phyloP scores from a whole-genome alignment of 2,329 filamentous ascomycete genomes.

The Colletotrichum sp. region DNA sequence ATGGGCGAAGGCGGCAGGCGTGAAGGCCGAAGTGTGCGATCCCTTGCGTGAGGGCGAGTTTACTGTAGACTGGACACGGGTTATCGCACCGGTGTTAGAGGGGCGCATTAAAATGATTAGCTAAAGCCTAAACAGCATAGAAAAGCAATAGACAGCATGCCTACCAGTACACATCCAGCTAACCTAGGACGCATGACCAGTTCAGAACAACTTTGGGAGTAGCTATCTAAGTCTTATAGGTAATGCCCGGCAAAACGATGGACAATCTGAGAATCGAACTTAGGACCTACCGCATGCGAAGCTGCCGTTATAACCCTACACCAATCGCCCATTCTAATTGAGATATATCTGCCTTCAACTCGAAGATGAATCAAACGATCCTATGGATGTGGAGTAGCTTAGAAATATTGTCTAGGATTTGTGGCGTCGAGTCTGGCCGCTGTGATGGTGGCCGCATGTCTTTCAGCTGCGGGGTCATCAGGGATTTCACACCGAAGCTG shows the following conservation, averaged over 20 bases:
- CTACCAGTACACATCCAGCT: background rate
- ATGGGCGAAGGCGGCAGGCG: conserved; percentile 73
- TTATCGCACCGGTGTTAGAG: conserved; percentile 79
- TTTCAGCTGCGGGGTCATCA: background rate
- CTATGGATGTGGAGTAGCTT: background rate
- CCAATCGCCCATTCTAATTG: background rate
- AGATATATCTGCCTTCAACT: accelerated
- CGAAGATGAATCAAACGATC: background rate
- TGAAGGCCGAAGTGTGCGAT: conserved; percentile 59
- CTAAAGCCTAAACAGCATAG: background rate
- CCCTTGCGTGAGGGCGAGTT: conserved; percentile 64
- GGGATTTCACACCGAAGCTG: background rate
- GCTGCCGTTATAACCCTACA: background rate
- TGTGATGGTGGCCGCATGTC: background rate
- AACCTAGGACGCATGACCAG: accelerated
- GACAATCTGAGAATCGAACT: background rate
- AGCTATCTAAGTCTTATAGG: background rate
- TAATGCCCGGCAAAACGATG: background rate
- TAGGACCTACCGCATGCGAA: background rate
- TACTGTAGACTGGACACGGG: conserved; percentile 78
- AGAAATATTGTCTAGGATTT: background rate
- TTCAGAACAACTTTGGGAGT: background rate
- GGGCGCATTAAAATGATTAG: conserved; percentile 69
- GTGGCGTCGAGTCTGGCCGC: background rate
- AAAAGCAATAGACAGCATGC: background rate